Conservation (phyloP, 306 rosid species). For the Prunus salicina region DNA sequence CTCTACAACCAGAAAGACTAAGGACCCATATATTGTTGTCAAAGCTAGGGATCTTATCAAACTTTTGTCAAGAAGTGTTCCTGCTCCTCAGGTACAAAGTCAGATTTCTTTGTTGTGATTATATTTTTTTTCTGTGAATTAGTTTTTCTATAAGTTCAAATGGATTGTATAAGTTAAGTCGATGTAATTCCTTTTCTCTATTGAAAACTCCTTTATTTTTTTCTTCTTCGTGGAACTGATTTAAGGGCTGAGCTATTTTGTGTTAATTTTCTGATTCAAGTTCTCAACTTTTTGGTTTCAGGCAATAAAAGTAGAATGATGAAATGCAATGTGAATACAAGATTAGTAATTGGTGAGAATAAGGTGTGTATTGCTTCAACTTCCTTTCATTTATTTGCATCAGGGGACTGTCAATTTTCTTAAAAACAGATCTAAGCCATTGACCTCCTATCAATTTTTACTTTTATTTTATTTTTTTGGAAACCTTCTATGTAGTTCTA, state of each 20-base stretch:
- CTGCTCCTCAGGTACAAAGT: conserved; percentile 72
- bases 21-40: conserved; percentile 77
- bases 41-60: conserved; percentile 90
- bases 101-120: not conserved
- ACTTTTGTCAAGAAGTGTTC: conserved; percentile 91
- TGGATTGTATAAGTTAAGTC: not conserved
- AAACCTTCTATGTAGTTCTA: not conserved
- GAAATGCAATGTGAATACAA: conserved; percentile 88
- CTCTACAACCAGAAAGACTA: conserved; percentile 81
- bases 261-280: conserved; percentile 10
- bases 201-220: not conserved
- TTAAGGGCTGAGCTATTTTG: not conserved
- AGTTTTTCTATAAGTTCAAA: not conserved
- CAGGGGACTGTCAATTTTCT: not conserved
- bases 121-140: not conserved
- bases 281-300: conserved; percentile 22
- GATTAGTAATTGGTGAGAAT: conserved; percentile 69
- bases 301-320: conserved; percentile 78
- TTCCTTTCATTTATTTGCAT: not conserved
- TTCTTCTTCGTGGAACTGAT: not conserved
- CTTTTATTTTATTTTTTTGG: not conserved
- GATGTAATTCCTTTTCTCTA: not conserved
- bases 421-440: not conserved
- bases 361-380: conserved; percentile 44
- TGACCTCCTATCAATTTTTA: not conserved